Evolutionary conservation across 2,329 filamentous ascomycete species (phyloP), one percentile per base, ranked within the genome.

Genomic region (Monosporascus sp.): DNA sequence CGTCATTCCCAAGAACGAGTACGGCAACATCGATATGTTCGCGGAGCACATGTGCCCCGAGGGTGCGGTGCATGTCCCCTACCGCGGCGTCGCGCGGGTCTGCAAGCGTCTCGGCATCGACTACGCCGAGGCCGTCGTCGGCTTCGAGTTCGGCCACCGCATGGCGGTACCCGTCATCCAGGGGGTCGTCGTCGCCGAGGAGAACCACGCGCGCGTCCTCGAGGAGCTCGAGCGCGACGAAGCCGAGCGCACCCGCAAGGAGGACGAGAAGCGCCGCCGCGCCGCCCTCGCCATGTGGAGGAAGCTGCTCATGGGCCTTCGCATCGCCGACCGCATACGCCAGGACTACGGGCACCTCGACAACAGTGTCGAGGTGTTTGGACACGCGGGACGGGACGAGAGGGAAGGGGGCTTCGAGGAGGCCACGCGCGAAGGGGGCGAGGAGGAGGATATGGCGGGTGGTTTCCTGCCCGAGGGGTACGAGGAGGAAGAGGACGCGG

Each of bases 11-110:
- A 95, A 94, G 70, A 99, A 99, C 63, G 85, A 86, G 37, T 99
- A 93, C 63, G 93, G 93, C 8, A 99, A 99, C 61, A 97, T 99
- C 57, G 94, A 99, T 68, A 84, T 96, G 51, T 99, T 96, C 68
- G 92, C 89, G 0, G 87, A 91, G 40, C 91, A 90, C 57, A 97
- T 99, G 94, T 86, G 95, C 26, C 94, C 94, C 0, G 59, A 70
- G 54, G 75, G 94, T 0, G 92, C 92, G 2, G 81, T 88, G 0
- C 94, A 99, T 67, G 79, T 97, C 2, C 91, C 91, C 0, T 85
- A 86, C 51, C 83, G 87, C 46, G 90, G 90, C 0, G 87, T 86
- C 0, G 85, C 87, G 35, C 85, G 86, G 48, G 82, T 97, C 1
- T 97, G 93, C 69, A 91, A 89, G 67, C 86, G 88, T 56, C 76